These are phyloP conservation scores for Musa troglodytarum DNA, from an alignment of 176 grass and related monocot genomes.

Conservation along the genomic window DNA sequence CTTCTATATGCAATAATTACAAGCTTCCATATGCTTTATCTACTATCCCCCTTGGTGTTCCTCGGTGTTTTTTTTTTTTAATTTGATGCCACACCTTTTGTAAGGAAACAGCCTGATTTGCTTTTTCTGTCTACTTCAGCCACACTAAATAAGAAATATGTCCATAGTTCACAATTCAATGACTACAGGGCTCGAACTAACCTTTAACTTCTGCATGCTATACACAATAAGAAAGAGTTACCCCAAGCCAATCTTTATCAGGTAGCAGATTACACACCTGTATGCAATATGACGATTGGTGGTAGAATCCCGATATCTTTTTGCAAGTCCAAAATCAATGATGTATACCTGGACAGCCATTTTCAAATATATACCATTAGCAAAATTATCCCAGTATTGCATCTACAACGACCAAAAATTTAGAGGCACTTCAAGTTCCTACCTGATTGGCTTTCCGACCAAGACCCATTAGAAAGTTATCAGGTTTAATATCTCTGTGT, in stretches of 20 bases:
- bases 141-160: no score
- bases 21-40: no score
- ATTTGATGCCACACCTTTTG: neutral
- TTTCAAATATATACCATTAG: conserved; percentile 16
- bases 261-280: conserved; percentile 30
- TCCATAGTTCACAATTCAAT: no score
- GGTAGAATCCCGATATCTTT: conserved; percentile 80
- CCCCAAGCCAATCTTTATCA: neutral
- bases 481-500: conserved; percentile 91
- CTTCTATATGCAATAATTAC: no score
- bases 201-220: no score
- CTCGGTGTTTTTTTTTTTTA: no score
- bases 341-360: conserved; percentile 66
- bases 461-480: conserved; percentile 97
- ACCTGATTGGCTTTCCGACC: conserved; percentile 90
- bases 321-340: conserved; percentile 99
- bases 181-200: no score
- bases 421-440: neutral
- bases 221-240: no score
- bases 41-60: no score
- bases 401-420: conserved; percentile 1
- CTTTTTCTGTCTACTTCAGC: no score
- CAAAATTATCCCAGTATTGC: neutral
- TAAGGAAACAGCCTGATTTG: no score
- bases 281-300: conserved; percentile 96